Evolutionary conservation across 179 eudicot genomes (phyloP), one percentile per base, ranked within the genome.

Genomic region (Drosera spatulata): DNA sequence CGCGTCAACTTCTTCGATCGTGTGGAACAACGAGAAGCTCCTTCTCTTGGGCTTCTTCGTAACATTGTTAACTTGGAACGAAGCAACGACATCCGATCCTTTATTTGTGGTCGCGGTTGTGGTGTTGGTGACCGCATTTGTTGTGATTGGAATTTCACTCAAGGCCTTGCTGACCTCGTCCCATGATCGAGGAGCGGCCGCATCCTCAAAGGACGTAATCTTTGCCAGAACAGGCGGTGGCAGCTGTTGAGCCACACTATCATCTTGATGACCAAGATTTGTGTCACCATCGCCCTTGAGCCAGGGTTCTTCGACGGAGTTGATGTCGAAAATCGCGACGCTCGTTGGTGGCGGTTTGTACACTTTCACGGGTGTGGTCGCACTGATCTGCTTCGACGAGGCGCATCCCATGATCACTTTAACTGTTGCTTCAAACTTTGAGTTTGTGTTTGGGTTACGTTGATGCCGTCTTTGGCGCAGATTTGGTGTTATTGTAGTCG

Each of bases 221-320:
- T 91, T 91, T 58, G 83, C 94, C 1, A 85, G 85, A 39, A 91
- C 46, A 3, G 79, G 84, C 14, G 72, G 60, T 1, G 95, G 95
- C 60, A 83, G 76, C 62, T 65, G 72, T 22, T 22, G 33, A 22
- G 33, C 33, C 0, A 80, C 49, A 50, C 59, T 13, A 71, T 53
- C 80, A 12, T 73, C 73, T 0, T 46, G 66, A 5, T 68, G 65
- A 13, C 53, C 60, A 42, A 62, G 65, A 48, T 43, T 15, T 11
- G 5, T 6, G 13, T 11, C 13, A 9, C 55, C 33, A 5, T 40
- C 70, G 33, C 33, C 33, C 70, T 79, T 75, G 2, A 80, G 77
- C 98, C 98, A 91, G 22, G 98, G 98, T 76, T 88, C 96, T 68
- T 88, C 74, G 38, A 91, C 61, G 75, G 84, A 14, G 74, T 77